These are phyloP conservation scores for Chlamydomonas schloesseri DNA, from an alignment of 139 green algal species.

Conservation along the genomic window DNA sequence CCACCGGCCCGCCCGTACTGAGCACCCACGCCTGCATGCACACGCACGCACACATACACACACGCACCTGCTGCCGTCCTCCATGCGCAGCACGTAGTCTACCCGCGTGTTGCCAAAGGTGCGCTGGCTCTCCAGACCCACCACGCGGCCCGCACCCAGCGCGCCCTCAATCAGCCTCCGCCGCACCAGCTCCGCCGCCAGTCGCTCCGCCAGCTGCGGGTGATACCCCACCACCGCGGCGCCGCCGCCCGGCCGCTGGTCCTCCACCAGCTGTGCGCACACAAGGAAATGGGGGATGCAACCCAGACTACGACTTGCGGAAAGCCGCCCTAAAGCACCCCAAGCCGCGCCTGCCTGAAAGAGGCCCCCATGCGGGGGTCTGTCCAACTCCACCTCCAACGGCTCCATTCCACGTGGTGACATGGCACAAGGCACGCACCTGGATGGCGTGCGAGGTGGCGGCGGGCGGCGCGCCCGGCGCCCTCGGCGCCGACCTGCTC, in stretches of 20 bases:
- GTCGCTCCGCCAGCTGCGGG: conserved; percentile 42
- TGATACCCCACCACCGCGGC: conserved; percentile 42
- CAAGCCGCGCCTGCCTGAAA: too few species aligned
- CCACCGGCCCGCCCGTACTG: too few species aligned
- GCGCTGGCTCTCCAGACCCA: conserved; percentile 31
- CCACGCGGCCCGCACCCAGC: conserved; percentile 1
- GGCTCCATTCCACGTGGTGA: too few species aligned
- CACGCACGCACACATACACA: too few species aligned
- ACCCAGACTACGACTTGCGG: too few species aligned
- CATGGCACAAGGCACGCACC: too few species aligned
- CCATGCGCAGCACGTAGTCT: conserved; percentile 47
- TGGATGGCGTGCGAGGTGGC: conserved; percentile 46
- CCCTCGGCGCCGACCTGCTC: conserved; percentile 1
- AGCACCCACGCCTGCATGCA: too few species aligned
- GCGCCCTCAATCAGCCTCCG: conserved; percentile 8
- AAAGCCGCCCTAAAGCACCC: too few species aligned
- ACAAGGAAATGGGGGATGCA: too few species aligned
- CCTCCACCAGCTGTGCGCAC: conserved; percentile 35
- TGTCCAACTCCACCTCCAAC: too few species aligned
- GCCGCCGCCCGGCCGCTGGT: conserved; percentile 23
- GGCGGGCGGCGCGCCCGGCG: neutral
- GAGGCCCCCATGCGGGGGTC: too few species aligned
- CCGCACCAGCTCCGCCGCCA: conserved; percentile 36
- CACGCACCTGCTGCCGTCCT: conserved; percentile 32
- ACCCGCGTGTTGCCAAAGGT: conserved; percentile 39